Evolutionary conservation across 148 eudicot genomes (phyloP).

Genomic region (Limonium bicolor): DNA sequence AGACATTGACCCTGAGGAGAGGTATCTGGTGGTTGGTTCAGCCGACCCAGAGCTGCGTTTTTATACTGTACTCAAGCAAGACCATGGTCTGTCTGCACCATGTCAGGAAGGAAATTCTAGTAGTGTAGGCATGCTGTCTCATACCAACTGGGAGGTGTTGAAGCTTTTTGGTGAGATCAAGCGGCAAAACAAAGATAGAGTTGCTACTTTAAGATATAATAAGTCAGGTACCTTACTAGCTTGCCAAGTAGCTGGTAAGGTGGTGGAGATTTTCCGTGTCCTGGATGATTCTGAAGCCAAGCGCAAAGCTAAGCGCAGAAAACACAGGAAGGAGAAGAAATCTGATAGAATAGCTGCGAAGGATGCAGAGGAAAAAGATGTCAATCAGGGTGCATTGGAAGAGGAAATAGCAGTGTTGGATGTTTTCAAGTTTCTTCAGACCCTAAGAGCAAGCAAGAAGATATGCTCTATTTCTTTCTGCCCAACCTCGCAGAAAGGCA

Average conservation of each 20-base stretch:
- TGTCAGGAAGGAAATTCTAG: slow-evolving; percentile 16
- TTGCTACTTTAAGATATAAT: slow-evolving; percentile 62
- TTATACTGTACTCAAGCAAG: slow-evolving; percentile 41
- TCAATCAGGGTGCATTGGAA: slow-evolving; percentile 17
- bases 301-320: slow-evolving; percentile 82
- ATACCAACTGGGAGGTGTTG: slow-evolving; percentile 71
- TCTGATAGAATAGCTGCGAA: slow-evolving; percentile 31
- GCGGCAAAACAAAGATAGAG: slow-evolving; percentile 78
- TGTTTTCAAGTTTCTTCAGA: slow-evolving; percentile 63
- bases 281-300: slow-evolving; percentile 79
- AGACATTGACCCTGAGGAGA: slow-evolving; percentile 68
- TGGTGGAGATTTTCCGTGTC: slow-evolving; percentile 65
- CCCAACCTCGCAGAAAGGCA: slow-evolving; percentile 45
- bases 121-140: slow-evolving; percentile 13
- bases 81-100: slow-evolving; percentile 18
- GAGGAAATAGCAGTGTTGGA: slow-evolving; percentile 52
- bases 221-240: slow-evolving; percentile 71
- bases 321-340: slow-evolving; percentile 71
- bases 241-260: slow-evolving; percentile 90
- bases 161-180: slow-evolving; percentile 78
- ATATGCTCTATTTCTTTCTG: slow-evolving; percentile 75
- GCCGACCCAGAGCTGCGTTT: slow-evolving; percentile 81
- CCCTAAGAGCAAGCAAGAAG: slow-evolving; percentile 65
- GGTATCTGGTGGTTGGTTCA: slow-evolving; percentile 77
- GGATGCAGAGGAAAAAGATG: slow-evolving; percentile 26